Conservation (phyloP, 257 asterid genomes). For the Handroanthus guayacan region DNA sequence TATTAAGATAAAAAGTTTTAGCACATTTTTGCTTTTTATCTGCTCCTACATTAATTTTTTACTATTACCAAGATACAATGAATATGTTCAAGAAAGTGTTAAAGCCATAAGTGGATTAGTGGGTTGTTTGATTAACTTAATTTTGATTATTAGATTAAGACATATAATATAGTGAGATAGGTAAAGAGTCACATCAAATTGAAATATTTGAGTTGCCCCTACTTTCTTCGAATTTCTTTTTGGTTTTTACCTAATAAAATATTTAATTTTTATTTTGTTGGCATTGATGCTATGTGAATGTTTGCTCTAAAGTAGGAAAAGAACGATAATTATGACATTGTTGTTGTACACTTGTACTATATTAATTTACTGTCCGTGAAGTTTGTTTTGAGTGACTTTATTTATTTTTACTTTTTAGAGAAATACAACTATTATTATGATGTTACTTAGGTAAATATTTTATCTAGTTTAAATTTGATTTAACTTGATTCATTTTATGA, state of each 20-base stretch:
- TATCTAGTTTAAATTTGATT: no score
- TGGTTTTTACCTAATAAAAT: background rate
- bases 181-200: background rate
- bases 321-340: background rate
- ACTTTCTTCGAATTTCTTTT: background rate
- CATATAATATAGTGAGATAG: slow-evolving; percentile 14
- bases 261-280: background rate
- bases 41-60: slow-evolving; percentile 5
- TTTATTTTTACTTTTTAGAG: no score
- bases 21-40: background rate
- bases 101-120: slow-evolving; percentile 21
- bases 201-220: background rate
- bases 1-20: background rate
- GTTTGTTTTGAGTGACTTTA: background rate
- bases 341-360: background rate
- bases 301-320: background rate
- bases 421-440: no score
- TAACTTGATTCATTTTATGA: no score
- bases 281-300: background rate
- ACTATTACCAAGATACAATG: slow-evolving; percentile 21
- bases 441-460: no score
- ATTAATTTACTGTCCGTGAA: background rate
- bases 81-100: background rate
- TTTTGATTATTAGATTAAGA: background rate
- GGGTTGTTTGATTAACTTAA: background rate